phyloP scores from a whole-genome alignment of 2,329 filamentous ascomycete genomes.

The Truncatella angustata region DNA sequence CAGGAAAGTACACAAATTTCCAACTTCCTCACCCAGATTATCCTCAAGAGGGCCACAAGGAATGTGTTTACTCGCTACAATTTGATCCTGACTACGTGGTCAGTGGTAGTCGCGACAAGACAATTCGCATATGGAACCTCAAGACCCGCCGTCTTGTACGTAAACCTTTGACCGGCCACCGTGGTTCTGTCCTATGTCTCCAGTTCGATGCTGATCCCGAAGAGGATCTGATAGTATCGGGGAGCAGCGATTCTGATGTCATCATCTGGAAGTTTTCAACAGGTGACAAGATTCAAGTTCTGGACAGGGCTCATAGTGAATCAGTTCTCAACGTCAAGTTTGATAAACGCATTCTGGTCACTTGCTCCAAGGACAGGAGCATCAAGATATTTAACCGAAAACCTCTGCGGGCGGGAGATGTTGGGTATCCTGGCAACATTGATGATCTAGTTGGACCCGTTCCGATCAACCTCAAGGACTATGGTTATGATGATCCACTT shows the following conservation, averaged over 20 bases:
- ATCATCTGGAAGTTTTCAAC: conserved; percentile 95
- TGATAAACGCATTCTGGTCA: conserved; percentile 86
- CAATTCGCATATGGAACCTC: conserved; percentile 87
- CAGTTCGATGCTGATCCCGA: conserved; percentile 88
- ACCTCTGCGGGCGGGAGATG: conserved; percentile 59
- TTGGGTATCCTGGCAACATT: conserved; percentile 50
- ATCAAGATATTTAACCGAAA: conserved; percentile 94
- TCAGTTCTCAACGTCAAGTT: conserved; percentile 94
- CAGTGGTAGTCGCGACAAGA: conserved; percentile 87
- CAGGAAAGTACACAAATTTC: conserved; percentile 79
- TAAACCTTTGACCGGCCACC: conserved; percentile 73
- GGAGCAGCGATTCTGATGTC: conserved; percentile 87
- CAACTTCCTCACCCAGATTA: conserved; percentile 83
- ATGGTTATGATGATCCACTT: conserved; percentile 47
- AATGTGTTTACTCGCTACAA: conserved; percentile 95
- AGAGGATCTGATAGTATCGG: conserved; percentile 91
- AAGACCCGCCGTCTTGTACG: conserved; percentile 74
- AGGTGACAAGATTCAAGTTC: conserved; percentile 74
- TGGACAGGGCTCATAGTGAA: conserved; percentile 77
- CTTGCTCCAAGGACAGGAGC: conserved; percentile 94
- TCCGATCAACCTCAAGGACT: conserved; percentile 49
- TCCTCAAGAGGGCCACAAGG: conserved; percentile 78
- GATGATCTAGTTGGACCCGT: conserved; percentile 47
- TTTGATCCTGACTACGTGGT: conserved; percentile 84
- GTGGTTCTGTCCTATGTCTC: conserved; percentile 85